Percentiles rank a stretch among this genome's conserved stretches.
Conservation (phyloP, 306 rosid species). For the Pueraria montana region DNA sequence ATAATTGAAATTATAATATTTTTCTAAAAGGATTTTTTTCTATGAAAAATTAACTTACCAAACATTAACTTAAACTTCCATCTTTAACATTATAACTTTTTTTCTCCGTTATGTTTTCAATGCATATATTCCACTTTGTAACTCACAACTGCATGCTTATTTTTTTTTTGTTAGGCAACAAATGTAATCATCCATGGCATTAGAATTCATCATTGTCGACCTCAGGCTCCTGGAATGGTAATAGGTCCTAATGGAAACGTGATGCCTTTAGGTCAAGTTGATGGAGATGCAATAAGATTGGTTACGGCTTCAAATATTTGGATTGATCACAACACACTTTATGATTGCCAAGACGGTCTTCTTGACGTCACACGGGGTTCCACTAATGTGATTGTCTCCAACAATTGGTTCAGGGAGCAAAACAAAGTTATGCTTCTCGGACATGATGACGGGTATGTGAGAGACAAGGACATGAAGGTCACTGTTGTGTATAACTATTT, state of each 20-base stretch:
- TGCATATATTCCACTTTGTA: background rate
- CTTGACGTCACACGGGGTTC: conserved; percentile 52
- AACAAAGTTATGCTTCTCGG: conserved; percentile 52
- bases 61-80: background rate
- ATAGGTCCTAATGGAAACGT: conserved; percentile 49
- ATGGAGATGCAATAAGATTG: conserved; percentile 52
- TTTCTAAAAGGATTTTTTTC: no score
- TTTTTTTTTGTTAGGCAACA: conserved; percentile 44
- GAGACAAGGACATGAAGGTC: conserved; percentile 49
- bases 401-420: conserved; percentile 52
- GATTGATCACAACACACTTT: conserved; percentile 51
- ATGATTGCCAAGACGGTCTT: conserved; percentile 47
- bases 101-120: background rate
- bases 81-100: no score
- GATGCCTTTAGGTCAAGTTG: conserved; percentile 37
- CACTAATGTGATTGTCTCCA: conserved; percentile 43
- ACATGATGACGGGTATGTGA: conserved; percentile 46
- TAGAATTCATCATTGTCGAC: conserved; percentile 40
- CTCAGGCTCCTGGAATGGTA: conserved; percentile 49
- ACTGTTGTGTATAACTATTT: no score
- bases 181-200: conserved; percentile 45
- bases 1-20: no score
- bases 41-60: no score
- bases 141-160: background rate
- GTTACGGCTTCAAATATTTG: conserved; percentile 52